A percentile compares a stretch with the other conserved stretches of the same genome.
Evolutionary conservation across 306 rosid species (phyloP).

Genomic region (Quercus mongolica): DNA sequence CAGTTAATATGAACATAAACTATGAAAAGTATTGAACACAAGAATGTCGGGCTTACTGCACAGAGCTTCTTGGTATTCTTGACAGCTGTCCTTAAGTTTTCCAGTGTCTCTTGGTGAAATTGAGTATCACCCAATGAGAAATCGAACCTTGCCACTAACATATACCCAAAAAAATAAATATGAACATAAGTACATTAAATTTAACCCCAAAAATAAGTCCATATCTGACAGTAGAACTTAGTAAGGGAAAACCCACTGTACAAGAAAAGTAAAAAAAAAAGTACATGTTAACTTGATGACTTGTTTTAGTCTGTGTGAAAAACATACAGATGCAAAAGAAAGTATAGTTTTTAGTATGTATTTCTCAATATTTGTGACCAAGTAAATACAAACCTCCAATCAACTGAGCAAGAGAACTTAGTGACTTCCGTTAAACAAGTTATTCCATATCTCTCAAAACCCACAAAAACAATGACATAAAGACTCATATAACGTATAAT

Average conservation of each 20-base stretch:
- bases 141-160: slow-evolving; percentile 79
- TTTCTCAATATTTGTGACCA: background rate
- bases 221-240: background rate
- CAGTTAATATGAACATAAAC: background rate
- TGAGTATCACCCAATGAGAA: slow-evolving; percentile 79
- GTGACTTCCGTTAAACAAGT: background rate
- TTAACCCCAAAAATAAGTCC: background rate
- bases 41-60: slow-evolving; percentile 45
- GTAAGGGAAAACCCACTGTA: background rate
- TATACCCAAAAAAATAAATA: slow-evolving; percentile 16
- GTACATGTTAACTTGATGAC: background rate
- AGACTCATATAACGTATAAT: background rate
- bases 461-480: background rate
- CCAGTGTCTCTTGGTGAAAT: slow-evolving; percentile 81
- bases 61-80: slow-evolving; percentile 66
- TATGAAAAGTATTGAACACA: background rate
- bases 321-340: background rate
- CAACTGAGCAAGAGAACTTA: background rate
- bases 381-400: background rate
- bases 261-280: background rate
- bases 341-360: background rate
- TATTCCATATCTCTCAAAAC: background rate
- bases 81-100: slow-evolving; percentile 64
- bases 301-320: background rate
- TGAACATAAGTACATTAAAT: background rate